Evolutionary conservation across 2,329 filamentous ascomycete genomes (phyloP).

Genomic region (Colletotrichum sansevieriae): DNA sequence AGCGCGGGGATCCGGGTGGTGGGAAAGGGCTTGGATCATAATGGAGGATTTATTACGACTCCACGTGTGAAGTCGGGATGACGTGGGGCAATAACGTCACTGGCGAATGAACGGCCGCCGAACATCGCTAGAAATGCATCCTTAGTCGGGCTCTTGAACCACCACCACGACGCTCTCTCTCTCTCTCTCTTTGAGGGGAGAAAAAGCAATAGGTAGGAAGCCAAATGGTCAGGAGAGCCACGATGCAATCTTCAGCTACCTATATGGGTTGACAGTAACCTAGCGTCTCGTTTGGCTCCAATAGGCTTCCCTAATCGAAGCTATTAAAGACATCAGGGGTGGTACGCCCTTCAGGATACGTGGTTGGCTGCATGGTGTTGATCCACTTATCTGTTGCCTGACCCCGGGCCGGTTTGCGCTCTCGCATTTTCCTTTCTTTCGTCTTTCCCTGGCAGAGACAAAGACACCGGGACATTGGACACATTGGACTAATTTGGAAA

Average conservation of each 20-base stretch:
- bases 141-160: not conserved
- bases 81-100: slow-evolving; percentile 32
- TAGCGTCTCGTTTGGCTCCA: slow-evolving; percentile 13
- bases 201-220: not conserved
- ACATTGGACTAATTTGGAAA: slow-evolving; percentile 14
- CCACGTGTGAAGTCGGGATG: slow-evolving; percentile 41
- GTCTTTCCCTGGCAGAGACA: slow-evolving; percentile 15
- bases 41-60: slow-evolving; percentile 23
- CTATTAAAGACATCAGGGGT: slow-evolving; percentile 23
- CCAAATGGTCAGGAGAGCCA: not conserved
- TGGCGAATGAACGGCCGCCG: slow-evolving; percentile 31
- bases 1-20: slow-evolving; percentile 5
- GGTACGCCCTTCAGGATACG: not conserved
- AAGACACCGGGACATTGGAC: slow-evolving; percentile 17
- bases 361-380: slow-evolving; percentile 21
- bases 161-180: not conserved
- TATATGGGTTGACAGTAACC: not conserved
- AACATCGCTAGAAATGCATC: not conserved
- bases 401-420: slow-evolving; percentile 14
- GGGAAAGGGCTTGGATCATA: slow-evolving; percentile 3
- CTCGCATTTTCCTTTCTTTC: not conserved
- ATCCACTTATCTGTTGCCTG: slow-evolving; percentile 31
- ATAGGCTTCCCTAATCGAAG: slow-evolving; percentile 15
- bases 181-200: not conserved
- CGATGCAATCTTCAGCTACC: not conserved